Percentiles rank a stretch among this genome's conserved stretches.
Conservation (phyloP, 2,329 filamentous ascomycete genomes). For the Mollisiaceae sp. region DNA sequence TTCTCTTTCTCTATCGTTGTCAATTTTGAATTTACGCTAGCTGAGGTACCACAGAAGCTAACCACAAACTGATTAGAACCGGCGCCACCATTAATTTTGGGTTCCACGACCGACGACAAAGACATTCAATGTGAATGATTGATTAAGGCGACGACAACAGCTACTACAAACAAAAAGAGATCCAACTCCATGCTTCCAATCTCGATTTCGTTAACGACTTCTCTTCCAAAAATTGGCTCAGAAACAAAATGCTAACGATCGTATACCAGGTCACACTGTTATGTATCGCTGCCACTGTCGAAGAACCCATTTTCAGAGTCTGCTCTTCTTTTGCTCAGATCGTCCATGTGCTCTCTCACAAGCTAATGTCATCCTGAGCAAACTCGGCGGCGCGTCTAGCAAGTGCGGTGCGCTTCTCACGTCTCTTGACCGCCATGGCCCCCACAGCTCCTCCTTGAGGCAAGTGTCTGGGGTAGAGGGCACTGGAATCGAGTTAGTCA, state of each 20-base stretch:
- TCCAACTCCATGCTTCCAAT: neutral
- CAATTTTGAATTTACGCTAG: constrained; percentile 12
- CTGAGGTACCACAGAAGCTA: constrained; percentile 9
- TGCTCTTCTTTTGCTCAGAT: neutral
- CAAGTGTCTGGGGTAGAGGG: neutral
- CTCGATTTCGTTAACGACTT: neutral
- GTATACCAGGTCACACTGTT: neutral
- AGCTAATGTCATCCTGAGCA: neutral
- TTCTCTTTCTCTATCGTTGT: neutral
- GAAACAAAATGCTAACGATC: neutral
- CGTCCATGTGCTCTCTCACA: neutral
- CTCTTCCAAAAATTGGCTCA: neutral
- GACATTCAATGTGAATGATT: neutral
- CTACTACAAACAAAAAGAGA: neutral
- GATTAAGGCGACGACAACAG: neutral
- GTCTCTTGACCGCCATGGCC: neutral
- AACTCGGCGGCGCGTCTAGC: constrained; percentile 2
- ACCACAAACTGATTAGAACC: neutral
- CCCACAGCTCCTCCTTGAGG: neutral
- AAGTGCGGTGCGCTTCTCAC: neutral
- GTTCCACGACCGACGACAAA: neutral
- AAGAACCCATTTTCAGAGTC: neutral
- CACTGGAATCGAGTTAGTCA: neutral
- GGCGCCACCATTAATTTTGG: neutral
- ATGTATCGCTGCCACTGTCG: neutral